A percentile compares a stretch with the other conserved stretches of the same genome.
These are phyloP conservation scores for Nemania diffusa DNA, from an alignment of 2,329 filamentous ascomycete species.

Conservation along the genomic window DNA sequence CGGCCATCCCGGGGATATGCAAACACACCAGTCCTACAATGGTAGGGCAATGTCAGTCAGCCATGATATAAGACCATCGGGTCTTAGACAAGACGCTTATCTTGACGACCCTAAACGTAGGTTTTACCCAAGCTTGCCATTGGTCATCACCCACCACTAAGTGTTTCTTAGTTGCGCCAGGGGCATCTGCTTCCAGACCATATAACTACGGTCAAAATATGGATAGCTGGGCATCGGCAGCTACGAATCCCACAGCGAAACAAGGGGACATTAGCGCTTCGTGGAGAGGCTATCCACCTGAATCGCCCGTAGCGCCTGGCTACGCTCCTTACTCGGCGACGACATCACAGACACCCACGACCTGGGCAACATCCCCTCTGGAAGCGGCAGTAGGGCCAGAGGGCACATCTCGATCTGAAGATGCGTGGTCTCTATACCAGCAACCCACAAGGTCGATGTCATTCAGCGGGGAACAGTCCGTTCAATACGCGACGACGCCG, in stretches of 20 bases:
- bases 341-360: slow-evolving; percentile 51
- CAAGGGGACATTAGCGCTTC: slow-evolving; percentile 55
- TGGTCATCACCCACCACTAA: slow-evolving; percentile 41
- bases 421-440: slow-evolving; percentile 57
- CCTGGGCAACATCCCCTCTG: slow-evolving; percentile 53
- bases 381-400: slow-evolving; percentile 45
- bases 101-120: slow-evolving; percentile 56
- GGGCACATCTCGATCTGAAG: slow-evolving; percentile 55
- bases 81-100: slow-evolving; percentile 52
- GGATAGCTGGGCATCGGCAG: slow-evolving; percentile 59
- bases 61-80: slow-evolving; percentile 58
- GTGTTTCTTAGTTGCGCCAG: slow-evolving; percentile 38
- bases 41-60: slow-evolving; percentile 56
- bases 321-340: slow-evolving; percentile 62
- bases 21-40: slow-evolving; percentile 57
- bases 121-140: slow-evolving; percentile 40
- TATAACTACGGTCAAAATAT: slow-evolving; percentile 56
- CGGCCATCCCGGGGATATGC: slow-evolving; percentile 54
- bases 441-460: slow-evolving; percentile 60
- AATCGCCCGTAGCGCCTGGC: slow-evolving; percentile 61
- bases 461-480: slow-evolving; percentile 57
- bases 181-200: slow-evolving; percentile 47
- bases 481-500: slow-evolving; percentile 54
- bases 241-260: slow-evolving; percentile 53
- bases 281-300: slow-evolving; percentile 63